Conservation (phyloP, 1,284 basidiomycete genomes). For the Heterobasidion occidentale region DNA sequence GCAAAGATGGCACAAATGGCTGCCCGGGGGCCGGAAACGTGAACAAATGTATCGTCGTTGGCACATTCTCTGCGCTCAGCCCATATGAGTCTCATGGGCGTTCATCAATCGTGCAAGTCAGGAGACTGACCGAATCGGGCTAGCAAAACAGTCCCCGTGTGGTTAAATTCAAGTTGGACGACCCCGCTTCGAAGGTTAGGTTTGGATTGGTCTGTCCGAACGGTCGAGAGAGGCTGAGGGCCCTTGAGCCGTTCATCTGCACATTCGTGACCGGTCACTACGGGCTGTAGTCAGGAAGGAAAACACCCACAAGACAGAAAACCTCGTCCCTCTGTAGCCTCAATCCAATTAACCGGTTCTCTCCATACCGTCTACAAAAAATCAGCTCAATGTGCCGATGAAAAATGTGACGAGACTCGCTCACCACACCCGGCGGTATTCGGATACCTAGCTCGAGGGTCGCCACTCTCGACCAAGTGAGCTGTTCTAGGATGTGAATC, state of each 20-base stretch:
- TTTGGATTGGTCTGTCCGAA: conserved; percentile 47
- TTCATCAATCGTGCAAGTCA: not conserved
- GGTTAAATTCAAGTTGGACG: conserved; percentile 72
- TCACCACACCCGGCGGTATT: conserved; percentile 48
- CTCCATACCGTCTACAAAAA: conserved; percentile 64
- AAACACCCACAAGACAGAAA: conserved; percentile 67
- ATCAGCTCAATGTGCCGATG: not conserved
- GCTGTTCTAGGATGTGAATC: conserved; percentile 71
- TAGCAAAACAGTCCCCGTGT: conserved; percentile 62
- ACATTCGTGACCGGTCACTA: not conserved
- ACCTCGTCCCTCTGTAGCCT: conserved; percentile 69
- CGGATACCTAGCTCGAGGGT: conserved; percentile 54
- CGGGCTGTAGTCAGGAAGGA: not conserved
- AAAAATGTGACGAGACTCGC: conserved; percentile 16
- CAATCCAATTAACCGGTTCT: conserved; percentile 76
- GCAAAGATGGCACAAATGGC: conserved; percentile 45
- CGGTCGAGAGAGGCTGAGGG: conserved; percentile 40
- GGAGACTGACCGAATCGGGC: conserved; percentile 51
- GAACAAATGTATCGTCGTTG: conserved; percentile 36
- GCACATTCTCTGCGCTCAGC: conserved; percentile 42
- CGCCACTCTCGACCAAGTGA: conserved; percentile 71
- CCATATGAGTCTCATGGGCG: conserved; percentile 1
- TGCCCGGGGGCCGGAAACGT: conserved; percentile 19
- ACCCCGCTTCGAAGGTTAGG: conserved; percentile 56
- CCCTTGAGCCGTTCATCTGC: conserved; percentile 61